phyloP scores from a whole-genome alignment of 169 alveolate species.

The Theileria luwenshuni region DNA sequence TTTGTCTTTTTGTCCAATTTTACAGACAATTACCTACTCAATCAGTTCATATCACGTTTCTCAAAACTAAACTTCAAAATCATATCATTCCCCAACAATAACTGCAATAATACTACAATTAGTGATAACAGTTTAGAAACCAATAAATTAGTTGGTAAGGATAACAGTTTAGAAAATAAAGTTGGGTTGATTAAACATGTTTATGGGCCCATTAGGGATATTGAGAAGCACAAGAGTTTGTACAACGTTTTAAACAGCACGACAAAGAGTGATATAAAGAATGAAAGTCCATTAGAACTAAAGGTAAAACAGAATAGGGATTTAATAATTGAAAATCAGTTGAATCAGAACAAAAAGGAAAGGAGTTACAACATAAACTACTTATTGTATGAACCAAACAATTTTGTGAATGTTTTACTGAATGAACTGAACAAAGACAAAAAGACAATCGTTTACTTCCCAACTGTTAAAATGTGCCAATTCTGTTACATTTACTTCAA shows the following conservation, averaged over 20 bases:
- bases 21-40: constrained; percentile 31
- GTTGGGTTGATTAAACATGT: constrained; percentile 54
- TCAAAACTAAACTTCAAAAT: constrained; percentile 54
- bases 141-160: not conserved
- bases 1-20: constrained; percentile 46
- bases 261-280: not conserved
- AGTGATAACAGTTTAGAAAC: not conserved
- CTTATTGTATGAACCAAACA: constrained; percentile 41
- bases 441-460: constrained; percentile 44
- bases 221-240: constrained; percentile 8
- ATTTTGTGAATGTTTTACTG: constrained; percentile 14
- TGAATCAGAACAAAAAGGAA: constrained; percentile 1
- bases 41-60: constrained; percentile 47
- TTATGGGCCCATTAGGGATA: constrained; percentile 62
- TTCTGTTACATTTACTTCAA: constrained; percentile 60
- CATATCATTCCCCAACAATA: constrained; percentile 38
- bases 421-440: constrained; percentile 12
- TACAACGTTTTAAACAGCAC: no score
- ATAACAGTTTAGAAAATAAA: no score
- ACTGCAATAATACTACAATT: constrained; percentile 8
- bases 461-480: constrained; percentile 67
- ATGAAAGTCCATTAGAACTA: constrained; percentile 12
- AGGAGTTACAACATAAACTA: constrained; percentile 25
- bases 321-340: constrained; percentile 18
- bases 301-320: constrained; percentile 21